These are phyloP conservation scores for Paramecium biaurelia DNA, from an alignment of 73 alveolate species.

Conservation along the genomic window DNA sequence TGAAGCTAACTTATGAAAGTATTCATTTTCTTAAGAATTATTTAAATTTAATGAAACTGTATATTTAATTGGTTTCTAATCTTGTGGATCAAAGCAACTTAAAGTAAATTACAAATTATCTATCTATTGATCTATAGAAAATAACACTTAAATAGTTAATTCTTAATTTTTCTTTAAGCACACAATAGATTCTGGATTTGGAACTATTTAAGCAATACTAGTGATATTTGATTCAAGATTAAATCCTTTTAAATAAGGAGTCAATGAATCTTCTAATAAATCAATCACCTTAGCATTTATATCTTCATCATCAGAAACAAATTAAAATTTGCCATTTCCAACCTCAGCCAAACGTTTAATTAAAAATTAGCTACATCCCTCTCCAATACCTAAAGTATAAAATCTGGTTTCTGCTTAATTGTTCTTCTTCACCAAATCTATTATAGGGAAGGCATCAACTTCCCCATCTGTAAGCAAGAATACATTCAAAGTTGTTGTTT, in stretches of 20 bases:
- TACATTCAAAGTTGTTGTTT: conserved; percentile 56
- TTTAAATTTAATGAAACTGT: background rate
- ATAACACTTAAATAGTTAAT: conserved; percentile 16
- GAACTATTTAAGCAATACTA: background rate
- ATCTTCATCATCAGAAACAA: conserved; percentile 63
- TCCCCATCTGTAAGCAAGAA: conserved; percentile 97
- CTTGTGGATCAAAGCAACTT: conserved; percentile 3
- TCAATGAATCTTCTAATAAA: conserved; percentile 59
- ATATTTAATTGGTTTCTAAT: background rate
- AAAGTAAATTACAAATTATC: background rate
- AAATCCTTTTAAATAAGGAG: conserved; percentile 63
- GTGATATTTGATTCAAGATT: background rate
- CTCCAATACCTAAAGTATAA: conserved; percentile 72
- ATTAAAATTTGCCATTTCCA: conserved; percentile 71
- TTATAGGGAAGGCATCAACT: conserved; percentile 75
- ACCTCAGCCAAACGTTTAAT: conserved; percentile 70
- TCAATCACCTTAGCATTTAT: conserved; percentile 65
- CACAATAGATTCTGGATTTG: background rate
- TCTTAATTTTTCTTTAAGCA: conserved; percentile 15
- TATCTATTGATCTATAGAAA: background rate
- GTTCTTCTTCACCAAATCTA: conserved; percentile 69
- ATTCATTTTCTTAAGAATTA: background rate
- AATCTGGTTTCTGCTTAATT: conserved; percentile 61
- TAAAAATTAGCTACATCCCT: conserved; percentile 61
- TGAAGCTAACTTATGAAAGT: conserved; percentile 19